Conservation (phyloP, 2,329 filamentous ascomycete genomes). For the Teratosphaeria viscida region DNA sequence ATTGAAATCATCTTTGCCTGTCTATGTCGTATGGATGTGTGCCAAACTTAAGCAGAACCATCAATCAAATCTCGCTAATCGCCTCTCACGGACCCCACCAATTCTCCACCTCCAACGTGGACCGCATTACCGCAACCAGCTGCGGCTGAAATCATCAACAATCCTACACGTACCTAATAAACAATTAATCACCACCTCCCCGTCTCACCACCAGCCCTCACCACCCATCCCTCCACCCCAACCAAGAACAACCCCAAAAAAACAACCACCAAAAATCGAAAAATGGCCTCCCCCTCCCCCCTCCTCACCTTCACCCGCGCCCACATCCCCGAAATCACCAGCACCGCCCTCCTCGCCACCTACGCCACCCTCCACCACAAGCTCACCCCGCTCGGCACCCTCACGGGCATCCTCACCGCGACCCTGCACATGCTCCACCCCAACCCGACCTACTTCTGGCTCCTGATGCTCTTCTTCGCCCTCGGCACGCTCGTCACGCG, state of each 20-base stretch:
- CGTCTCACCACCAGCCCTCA: not conserved
- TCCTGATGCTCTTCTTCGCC: constrained; percentile 78
- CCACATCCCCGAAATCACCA: constrained; percentile 17
- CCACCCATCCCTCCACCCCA: not conserved
- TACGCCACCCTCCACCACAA: constrained; percentile 37
- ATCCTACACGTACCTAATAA: not conserved
- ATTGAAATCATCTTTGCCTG: too few species aligned
- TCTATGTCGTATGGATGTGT: too few species aligned
- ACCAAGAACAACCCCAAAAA: not conserved
- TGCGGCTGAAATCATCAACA: too few species aligned
- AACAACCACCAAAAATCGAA: not conserved
- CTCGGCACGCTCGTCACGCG: constrained; percentile 67
- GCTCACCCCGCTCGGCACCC: constrained; percentile 66
- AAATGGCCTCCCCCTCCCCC: not conserved
- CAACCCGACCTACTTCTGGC: constrained; percentile 80
- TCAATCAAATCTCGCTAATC: not conserved
- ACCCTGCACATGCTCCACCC: constrained; percentile 79
- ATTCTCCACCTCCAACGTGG: not conserved
- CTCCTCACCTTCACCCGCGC: not conserved
- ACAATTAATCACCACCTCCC: not conserved
- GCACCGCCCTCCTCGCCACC: constrained; percentile 34
- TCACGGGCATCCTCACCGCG: constrained; percentile 63
- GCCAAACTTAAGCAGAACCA: not conserved
- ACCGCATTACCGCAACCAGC: too few species aligned
- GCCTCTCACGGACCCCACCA: not conserved